A percentile compares a stretch with the other conserved stretches of the same genome.
These are phyloP conservation scores for Fusarium chlamydosporum DNA, from an alignment of 2,329 filamentous ascomycete species.

Conservation along the genomic window DNA sequence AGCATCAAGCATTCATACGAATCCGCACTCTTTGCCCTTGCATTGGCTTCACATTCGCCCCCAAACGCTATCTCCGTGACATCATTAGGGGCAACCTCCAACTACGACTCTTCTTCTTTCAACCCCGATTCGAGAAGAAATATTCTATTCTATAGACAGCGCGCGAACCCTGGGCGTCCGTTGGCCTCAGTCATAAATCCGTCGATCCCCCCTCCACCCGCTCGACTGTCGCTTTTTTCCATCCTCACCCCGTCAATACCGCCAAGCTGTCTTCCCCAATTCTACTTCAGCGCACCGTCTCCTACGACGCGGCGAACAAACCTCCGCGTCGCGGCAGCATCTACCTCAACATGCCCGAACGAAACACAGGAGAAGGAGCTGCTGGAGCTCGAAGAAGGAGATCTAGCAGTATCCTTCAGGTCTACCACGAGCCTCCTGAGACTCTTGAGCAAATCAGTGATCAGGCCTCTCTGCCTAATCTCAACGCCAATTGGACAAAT, in stretches of 20 bases:
- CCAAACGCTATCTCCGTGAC: slow-evolving; percentile 47
- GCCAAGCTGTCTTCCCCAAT: slow-evolving; percentile 95
- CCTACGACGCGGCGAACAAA: slow-evolving; percentile 87
- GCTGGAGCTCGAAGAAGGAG: slow-evolving; percentile 80
- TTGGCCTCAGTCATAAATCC: slow-evolving; percentile 10
- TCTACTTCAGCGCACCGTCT: slow-evolving; percentile 89
- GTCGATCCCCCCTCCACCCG: slow-evolving; percentile 33
- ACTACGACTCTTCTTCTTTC: slow-evolving; percentile 25
- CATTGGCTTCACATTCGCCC: slow-evolving; percentile 43
- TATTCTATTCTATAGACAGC: slow-evolving; percentile 28
- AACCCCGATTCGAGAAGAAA: slow-evolving; percentile 26
- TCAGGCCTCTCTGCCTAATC: slow-evolving; percentile 92
- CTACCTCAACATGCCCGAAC: slow-evolving; percentile 72
- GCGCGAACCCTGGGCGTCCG: slow-evolving; percentile 31
- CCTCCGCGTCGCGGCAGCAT: slow-evolving; percentile 73
- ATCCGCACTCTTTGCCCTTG: slow-evolving; percentile 41
- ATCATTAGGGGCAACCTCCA: slow-evolving; percentile 50
- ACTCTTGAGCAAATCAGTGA: slow-evolving; percentile 98
- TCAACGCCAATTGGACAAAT: slow-evolving; percentile 99
- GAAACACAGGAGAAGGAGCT: slow-evolving; percentile 66
- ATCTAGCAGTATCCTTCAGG: slow-evolving; percentile 91
- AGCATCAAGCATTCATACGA: slow-evolving; percentile 39
- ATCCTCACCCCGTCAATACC: slow-evolving; percentile 71
- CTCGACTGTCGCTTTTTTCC: slow-evolving; percentile 30
- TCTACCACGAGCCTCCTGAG: slow-evolving; percentile 97